phyloP scores from a whole-genome alignment of 2,329 filamentous ascomycete species.

The Zelopaecilomyces penicillatus region DNA sequence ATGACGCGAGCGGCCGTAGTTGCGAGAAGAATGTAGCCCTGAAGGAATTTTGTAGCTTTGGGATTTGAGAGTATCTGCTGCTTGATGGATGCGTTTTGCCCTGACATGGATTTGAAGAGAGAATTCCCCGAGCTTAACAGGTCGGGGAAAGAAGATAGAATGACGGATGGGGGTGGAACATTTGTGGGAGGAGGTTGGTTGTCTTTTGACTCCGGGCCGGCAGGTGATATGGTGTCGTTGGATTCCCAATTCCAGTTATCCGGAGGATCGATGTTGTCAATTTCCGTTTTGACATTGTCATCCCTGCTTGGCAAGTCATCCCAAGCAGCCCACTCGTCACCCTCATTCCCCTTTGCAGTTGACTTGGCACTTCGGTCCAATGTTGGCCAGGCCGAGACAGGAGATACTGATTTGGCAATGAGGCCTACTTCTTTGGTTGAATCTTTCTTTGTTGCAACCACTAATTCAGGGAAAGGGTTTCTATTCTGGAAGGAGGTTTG shows the following conservation, averaged over 20 bases:
- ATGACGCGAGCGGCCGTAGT: conserved; percentile 71
- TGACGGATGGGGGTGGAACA: conserved; percentile 76
- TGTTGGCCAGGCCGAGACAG: conserved; percentile 38
- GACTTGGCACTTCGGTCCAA: conserved; percentile 6
- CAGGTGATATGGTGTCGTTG: conserved; percentile 23
- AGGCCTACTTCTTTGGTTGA: conserved; percentile 16
- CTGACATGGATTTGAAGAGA: conserved; percentile 57
- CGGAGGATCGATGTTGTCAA: conserved; percentile 11
- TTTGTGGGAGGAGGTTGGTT: conserved; percentile 63
- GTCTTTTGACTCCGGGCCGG: conserved; percentile 18
- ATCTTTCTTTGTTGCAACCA: conserved; percentile 28
- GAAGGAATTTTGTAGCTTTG: conserved; percentile 53
- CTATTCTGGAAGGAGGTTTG: conserved; percentile 45
- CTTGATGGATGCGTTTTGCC: conserved; percentile 48
- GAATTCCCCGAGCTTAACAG: conserved; percentile 59
- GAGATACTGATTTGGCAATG: conserved; percentile 15
- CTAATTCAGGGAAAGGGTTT: conserved; percentile 43
- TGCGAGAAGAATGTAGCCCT: conserved; percentile 54
- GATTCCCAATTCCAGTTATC: conserved; percentile 44
- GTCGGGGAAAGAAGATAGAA: conserved; percentile 68
- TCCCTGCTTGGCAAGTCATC: conserved; percentile 31
- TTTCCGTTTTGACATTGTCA: conserved; percentile 12
- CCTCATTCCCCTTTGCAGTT: conserved; percentile 21
- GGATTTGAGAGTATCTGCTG: conserved; percentile 56
- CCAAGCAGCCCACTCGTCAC: conserved; percentile 45